Percentiles rank a stretch among this genome's conserved stretches.
Conservation (phyloP, 129 eudicot species). For the Chrysanthemum seticuspe region DNA sequence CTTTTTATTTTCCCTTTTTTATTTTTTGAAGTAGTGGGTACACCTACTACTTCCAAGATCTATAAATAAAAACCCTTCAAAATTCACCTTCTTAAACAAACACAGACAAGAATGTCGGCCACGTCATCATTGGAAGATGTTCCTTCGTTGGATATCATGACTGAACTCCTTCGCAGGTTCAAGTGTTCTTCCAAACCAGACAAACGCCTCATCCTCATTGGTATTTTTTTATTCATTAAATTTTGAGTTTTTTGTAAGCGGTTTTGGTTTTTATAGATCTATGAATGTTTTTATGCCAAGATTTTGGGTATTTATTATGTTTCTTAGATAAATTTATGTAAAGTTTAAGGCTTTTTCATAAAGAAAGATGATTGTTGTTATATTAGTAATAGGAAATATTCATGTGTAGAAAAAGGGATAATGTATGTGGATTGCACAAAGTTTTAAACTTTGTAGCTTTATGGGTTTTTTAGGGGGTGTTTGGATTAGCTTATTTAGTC, state of each 20-base stretch:
- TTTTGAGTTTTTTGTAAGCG: background rate
- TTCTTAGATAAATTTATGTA: conserved; percentile 2
- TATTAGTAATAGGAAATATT: no score
- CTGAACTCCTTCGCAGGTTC: conserved; percentile 57
- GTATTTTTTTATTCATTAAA: conserved; percentile 1
- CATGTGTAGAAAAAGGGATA: background rate
- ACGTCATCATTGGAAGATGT: conserved; percentile 45
- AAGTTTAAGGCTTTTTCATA: background rate
- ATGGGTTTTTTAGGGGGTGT: no score
- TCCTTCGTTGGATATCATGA: conserved; percentile 46
- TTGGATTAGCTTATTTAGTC: no score
- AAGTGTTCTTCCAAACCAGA: conserved; percentile 51
- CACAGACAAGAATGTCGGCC: conserved; percentile 27
- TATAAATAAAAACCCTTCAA: background rate
- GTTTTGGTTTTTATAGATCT: conserved; percentile 26
- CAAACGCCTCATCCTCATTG: conserved; percentile 56
- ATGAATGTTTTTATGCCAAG: background rate
- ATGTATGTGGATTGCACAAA: background rate
- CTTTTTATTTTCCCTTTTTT: background rate
- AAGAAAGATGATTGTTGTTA: background rate
- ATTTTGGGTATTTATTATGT: background rate
- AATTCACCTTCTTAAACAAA: background rate
- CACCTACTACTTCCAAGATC: conserved; percentile 23
- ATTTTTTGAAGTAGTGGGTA: conserved; percentile 18
- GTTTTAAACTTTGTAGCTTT: no score